Percentiles rank a stretch among this genome's conserved stretches.
Evolutionary conservation across 441 rosid genomes (phyloP).

Genomic region (Raphanus hybrid): DNA sequence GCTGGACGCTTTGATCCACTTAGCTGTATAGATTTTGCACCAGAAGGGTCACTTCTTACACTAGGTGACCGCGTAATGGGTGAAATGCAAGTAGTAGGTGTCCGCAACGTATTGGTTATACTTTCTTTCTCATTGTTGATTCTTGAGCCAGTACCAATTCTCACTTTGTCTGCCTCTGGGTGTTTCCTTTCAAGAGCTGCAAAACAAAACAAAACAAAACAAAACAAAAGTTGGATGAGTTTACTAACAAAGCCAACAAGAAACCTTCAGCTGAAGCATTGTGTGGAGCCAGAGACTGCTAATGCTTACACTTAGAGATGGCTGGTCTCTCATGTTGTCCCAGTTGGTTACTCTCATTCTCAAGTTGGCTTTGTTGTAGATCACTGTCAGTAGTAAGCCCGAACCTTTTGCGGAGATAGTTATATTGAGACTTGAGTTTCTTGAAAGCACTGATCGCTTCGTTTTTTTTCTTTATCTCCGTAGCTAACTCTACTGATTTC

Average conservation of each 20-base stretch:
- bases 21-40: constrained; percentile 47
- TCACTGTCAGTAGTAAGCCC: constrained; percentile 61
- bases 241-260: constrained; percentile 8
- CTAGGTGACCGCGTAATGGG: constrained; percentile 35
- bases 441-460: constrained; percentile 56
- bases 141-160: constrained; percentile 43
- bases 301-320: constrained; percentile 54
- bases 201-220: not conserved
- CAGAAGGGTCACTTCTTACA: constrained; percentile 42
- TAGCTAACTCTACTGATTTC: constrained; percentile 52
- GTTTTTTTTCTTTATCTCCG: constrained; percentile 54
- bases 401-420: constrained; percentile 54
- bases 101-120: constrained; percentile 43
- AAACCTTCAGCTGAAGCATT: constrained; percentile 26
- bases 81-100: constrained; percentile 40
- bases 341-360: constrained; percentile 46
- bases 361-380: constrained; percentile 44
- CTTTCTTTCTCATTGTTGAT: constrained; percentile 47
- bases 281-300: constrained; percentile 8
- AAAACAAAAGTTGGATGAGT: not conserved
- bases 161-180: constrained; percentile 44
- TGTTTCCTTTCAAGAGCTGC: constrained; percentile 46
- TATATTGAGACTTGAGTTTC: constrained; percentile 71
- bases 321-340: constrained; percentile 44
- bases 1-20: constrained; percentile 70